These are phyloP conservation scores for Beauveria sp. DNA, from an alignment of 2,329 filamentous ascomycete species.

Conservation along the genomic window DNA sequence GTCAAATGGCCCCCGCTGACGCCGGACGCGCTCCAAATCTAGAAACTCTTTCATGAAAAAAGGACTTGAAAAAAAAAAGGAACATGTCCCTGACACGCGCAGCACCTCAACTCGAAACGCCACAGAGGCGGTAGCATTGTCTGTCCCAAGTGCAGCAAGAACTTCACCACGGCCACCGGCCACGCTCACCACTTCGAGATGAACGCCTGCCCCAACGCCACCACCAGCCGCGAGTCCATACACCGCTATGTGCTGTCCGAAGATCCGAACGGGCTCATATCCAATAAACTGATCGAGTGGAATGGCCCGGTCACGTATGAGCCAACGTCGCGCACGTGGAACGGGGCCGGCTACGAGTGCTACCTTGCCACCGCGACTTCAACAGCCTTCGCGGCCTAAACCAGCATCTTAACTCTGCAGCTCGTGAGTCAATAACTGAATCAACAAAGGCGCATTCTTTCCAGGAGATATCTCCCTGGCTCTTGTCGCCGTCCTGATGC, in stretches of 20 bases:
- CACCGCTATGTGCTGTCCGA: slow-evolving; percentile 35
- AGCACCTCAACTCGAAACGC: slow-evolving; percentile 48
- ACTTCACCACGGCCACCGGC: slow-evolving; percentile 44
- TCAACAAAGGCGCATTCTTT: not conserved
- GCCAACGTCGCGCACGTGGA: slow-evolving; percentile 36
- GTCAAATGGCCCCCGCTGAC: no score
- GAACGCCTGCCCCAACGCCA: slow-evolving; percentile 41
- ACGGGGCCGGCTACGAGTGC: slow-evolving; percentile 27
- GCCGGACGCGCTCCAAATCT: no score
- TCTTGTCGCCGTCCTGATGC: no score
- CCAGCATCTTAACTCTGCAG: slow-evolving; percentile 46
- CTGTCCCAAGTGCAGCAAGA: slow-evolving; percentile 47
- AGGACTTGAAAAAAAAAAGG: no score
- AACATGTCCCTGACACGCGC: not conserved
- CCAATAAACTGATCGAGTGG: slow-evolving; percentile 44
- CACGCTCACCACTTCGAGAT: slow-evolving; percentile 49
- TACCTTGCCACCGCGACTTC: slow-evolving; percentile 43
- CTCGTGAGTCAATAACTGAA: slow-evolving; percentile 1
- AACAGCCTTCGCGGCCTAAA: slow-evolving; percentile 29
- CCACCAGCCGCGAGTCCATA: slow-evolving; percentile 40
- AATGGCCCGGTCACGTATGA: slow-evolving; percentile 25
- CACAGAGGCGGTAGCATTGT: slow-evolving; percentile 37
- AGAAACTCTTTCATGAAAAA: no score
- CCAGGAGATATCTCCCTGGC: no score
- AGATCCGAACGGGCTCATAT: slow-evolving; percentile 42